Evolutionary conservation across 2,329 filamentous ascomycete genomes (phyloP).

Genomic region (Cercospora sojina): DNA sequence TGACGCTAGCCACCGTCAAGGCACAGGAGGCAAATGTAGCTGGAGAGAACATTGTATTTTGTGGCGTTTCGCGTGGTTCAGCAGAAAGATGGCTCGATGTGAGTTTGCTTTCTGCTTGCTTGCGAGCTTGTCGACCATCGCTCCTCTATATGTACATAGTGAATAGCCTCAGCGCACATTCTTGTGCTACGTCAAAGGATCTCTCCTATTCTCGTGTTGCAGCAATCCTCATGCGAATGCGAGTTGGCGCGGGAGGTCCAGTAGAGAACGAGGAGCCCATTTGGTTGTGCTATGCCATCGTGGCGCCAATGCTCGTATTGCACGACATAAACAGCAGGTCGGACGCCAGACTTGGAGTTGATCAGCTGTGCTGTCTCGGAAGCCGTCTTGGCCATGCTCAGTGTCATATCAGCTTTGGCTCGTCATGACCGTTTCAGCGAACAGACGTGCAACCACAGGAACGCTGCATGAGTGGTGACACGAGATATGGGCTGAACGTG

Average conservation of each 20-base stretch:
- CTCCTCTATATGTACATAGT: not conserved
- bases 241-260: not conserved
- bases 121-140: not conserved
- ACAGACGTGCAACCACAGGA: not conserved
- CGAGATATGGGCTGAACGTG: not conserved
- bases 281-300: not conserved
- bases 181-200: not conserved
- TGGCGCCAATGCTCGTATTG: conserved; percentile 2
- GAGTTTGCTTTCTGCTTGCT: not conserved
- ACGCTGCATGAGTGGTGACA: not conserved
- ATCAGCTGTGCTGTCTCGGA: conserved; percentile 8
- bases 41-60: not conserved
- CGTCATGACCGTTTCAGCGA: not conserved
- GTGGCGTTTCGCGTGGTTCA: not conserved
- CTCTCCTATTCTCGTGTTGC: not conserved
- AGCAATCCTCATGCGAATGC: conserved; percentile 2
- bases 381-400: conserved; percentile 9
- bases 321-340: not conserved
- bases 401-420: not conserved
- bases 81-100: not conserved
- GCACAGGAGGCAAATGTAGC: not conserved
- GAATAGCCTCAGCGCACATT: not conserved
- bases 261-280: not conserved
- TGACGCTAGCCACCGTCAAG: not conserved
- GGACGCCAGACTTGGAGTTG: not conserved